Conservation (phyloP, 768 basidiomycete genomes). For the button mushroom (Agaricus bisporus) region DNA sequence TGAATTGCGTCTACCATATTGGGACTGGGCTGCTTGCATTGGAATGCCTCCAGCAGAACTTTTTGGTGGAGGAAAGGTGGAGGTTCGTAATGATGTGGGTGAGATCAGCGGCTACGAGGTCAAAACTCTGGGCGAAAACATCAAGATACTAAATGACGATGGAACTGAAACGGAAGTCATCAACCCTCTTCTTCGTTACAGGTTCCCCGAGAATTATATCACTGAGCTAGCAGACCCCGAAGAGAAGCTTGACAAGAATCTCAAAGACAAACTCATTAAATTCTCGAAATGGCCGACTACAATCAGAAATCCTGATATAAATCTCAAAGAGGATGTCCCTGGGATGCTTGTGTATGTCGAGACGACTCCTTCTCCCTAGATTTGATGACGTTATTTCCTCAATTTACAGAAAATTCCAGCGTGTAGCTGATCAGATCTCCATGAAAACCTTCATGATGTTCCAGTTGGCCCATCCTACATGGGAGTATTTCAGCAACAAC, state of each 20-base stretch:
- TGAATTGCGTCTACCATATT: not conserved
- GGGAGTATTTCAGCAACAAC: not conserved
- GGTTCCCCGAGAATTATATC: not conserved
- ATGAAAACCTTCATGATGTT: not conserved
- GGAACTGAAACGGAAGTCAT: not conserved
- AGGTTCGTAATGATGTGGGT: not conserved
- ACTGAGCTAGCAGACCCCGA: not conserved
- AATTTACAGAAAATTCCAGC: not conserved
- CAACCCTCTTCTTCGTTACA: not conserved
- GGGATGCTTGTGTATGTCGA: not conserved
- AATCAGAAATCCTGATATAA: not conserved
- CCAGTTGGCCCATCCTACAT: not conserved
- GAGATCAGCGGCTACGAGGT: too few species aligned
- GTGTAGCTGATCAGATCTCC: not conserved
- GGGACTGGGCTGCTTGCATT: not conserved
- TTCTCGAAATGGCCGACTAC: not conserved
- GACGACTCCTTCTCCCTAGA: not conserved
- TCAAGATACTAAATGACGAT: not conserved
- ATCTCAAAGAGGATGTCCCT: not conserved
- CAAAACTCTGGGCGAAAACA: too few species aligned
- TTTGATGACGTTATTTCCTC: not conserved
- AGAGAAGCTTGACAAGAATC: not conserved
- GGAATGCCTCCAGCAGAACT: not conserved
- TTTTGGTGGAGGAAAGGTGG: not conserved
- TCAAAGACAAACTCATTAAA: not conserved